These are phyloP conservation scores for Coleophoma cylindrospora DNA, from an alignment of 2,329 filamentous ascomycete genomes.

Conservation along the genomic window DNA sequence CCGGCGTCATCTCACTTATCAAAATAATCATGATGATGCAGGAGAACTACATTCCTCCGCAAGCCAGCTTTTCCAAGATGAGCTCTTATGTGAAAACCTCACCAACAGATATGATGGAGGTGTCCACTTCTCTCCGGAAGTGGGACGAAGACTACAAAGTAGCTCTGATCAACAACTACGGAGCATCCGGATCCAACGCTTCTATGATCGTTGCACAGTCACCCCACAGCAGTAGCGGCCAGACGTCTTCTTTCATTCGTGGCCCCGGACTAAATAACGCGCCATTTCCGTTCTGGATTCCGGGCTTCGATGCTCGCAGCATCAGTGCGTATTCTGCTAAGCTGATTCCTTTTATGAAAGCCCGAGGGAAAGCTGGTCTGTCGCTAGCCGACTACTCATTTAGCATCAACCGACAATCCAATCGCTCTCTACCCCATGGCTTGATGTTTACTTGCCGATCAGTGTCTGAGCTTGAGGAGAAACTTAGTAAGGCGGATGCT, in stretches of 20 bases:
- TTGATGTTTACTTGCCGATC: conserved; percentile 23
- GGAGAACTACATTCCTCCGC: conserved; percentile 15
- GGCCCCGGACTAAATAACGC: not conserved
- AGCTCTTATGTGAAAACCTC: conserved; percentile 22
- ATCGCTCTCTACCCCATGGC: conserved; percentile 16
- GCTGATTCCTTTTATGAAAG: conserved; percentile 6
- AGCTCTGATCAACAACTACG: conserved; percentile 17
- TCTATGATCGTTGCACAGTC: conserved; percentile 8
- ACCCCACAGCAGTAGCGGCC: not conserved
- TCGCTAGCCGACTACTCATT: conserved; percentile 26
- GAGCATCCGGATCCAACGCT: conserved; percentile 16
- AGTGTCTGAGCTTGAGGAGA: conserved; percentile 18
- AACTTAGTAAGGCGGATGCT: conserved; percentile 7
- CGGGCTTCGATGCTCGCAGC: conserved; percentile 15
- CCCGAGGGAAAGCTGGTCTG: conserved; percentile 4
- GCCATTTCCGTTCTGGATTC: conserved; percentile 10
- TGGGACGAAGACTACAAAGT: conserved; percentile 1
- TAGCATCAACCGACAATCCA: conserved; percentile 25
- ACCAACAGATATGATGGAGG: not conserved
- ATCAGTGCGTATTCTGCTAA: conserved; percentile 12
- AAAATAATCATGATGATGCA: conserved; percentile 34
- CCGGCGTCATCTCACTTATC: conserved; percentile 36
- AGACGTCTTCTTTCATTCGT: no score
- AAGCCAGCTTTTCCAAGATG: conserved; percentile 21
- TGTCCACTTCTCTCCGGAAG: not conserved